Evolutionary conservation across 805 yeast genomes (phyloP).

Genomic region (Brettanomyces nanus): DNA sequence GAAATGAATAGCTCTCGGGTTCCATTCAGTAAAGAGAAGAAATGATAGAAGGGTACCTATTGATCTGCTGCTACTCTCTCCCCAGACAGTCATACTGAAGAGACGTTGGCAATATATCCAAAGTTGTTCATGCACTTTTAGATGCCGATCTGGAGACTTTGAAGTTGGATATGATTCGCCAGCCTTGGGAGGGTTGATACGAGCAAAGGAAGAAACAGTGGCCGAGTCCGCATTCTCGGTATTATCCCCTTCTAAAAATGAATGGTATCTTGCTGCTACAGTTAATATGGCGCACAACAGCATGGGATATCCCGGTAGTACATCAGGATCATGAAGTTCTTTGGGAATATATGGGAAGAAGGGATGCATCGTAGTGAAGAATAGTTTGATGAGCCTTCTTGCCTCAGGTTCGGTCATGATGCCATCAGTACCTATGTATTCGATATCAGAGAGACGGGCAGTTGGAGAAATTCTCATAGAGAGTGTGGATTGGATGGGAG

Average conservation of each 20-base stretch:
- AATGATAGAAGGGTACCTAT: conserved; percentile 84
- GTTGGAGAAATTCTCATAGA: conserved; percentile 40
- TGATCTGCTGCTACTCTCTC: conserved; percentile 81
- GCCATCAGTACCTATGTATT: conserved; percentile 47
- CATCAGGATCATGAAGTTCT: conserved; percentile 57
- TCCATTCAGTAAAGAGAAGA: conserved; percentile 86
- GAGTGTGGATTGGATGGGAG: conserved; percentile 33
- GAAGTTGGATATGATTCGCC: conserved; percentile 22
- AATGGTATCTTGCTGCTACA: conserved; percentile 70
- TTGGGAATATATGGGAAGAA: conserved; percentile 82
- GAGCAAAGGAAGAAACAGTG: conserved; percentile 3
- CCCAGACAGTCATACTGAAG: conserved; percentile 87
- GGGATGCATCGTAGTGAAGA: conserved; percentile 77
- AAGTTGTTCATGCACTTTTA: conserved; percentile 65
- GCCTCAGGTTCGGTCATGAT: conserved; percentile 61
- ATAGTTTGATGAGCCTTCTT: conserved; percentile 44
- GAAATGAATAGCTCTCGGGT: conserved; percentile 90
- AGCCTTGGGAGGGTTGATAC: conserved; percentile 7
- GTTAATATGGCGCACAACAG: conserved; percentile 75
- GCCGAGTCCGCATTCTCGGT: conserved; percentile 10
- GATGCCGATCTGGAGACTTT: conserved; percentile 26
- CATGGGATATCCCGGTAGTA: conserved; percentile 71
- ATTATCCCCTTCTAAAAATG: conserved; percentile 35
- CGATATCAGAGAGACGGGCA: conserved; percentile 46
- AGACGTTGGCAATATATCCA: conserved; percentile 81